phyloP scores from a whole-genome alignment of 768 basidiomycete species.

The Austroboletus eburneus region DNA sequence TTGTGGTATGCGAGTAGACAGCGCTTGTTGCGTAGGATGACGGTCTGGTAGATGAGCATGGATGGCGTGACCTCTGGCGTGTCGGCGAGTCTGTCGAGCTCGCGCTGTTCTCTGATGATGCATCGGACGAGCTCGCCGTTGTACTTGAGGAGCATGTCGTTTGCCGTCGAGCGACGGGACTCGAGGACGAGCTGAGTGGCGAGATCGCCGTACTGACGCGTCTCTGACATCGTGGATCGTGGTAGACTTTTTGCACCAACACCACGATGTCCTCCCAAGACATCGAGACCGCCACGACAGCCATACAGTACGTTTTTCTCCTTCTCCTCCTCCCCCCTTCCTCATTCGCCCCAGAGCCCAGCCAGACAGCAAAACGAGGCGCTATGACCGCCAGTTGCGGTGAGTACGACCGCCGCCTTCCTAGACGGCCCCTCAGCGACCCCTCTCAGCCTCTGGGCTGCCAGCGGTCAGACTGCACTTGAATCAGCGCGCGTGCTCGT shows the following conservation, averaged over 20 bases:
- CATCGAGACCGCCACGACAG: slow-evolving; percentile 43
- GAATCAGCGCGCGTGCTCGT: slow-evolving; percentile 82
- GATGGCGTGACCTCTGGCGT: slow-evolving; percentile 50
- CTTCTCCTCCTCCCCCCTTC: not conserved
- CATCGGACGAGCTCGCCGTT: slow-evolving; percentile 84
- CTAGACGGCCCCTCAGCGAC: not conserved
- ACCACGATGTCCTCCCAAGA: slow-evolving; percentile 40
- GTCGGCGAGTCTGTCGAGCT: slow-evolving; percentile 61
- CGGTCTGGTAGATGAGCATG: slow-evolving; percentile 82
- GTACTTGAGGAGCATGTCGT: slow-evolving; percentile 86
- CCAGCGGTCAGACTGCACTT: slow-evolving; percentile 84
- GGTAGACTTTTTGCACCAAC: slow-evolving; percentile 1
- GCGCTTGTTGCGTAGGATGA: slow-evolving; percentile 91
- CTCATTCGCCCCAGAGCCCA: slow-evolving; percentile 39
- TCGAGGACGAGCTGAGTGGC: slow-evolving; percentile 85
- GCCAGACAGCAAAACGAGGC: slow-evolving; percentile 83
- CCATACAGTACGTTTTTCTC: slow-evolving; percentile 31
- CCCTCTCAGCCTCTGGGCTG: slow-evolving; percentile 77
- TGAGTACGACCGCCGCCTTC: slow-evolving; percentile 29
- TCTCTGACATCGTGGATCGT: slow-evolving; percentile 36
- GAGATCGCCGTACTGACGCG: slow-evolving; percentile 77
- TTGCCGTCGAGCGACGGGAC: slow-evolving; percentile 78
- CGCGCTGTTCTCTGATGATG: slow-evolving; percentile 87
- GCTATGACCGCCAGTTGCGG: slow-evolving; percentile 96
- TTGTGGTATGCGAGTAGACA: slow-evolving; percentile 91